phyloP scores from a whole-genome alignment of 164 flowering plant genomes.

The Piper betle region DNA sequence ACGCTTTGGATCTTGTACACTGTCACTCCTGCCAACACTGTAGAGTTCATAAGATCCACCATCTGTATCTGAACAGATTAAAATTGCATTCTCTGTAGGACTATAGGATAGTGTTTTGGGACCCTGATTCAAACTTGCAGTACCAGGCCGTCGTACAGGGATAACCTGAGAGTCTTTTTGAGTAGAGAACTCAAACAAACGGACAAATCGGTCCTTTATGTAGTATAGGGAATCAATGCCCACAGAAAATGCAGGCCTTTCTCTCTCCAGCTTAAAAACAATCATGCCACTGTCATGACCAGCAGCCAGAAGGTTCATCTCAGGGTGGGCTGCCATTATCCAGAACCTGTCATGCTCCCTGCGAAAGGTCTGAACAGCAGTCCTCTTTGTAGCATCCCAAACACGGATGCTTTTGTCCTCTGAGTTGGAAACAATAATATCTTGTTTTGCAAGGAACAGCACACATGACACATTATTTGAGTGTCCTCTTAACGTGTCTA shows the following conservation, averaged over 20 bases:
- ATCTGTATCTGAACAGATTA: conserved; percentile 78
- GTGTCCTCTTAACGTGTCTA: conserved; percentile 79
- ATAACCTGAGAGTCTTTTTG: conserved; percentile 63
- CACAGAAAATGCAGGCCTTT: conserved; percentile 70
- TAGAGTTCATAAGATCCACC: conserved; percentile 90
- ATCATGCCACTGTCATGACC: conserved; percentile 93
- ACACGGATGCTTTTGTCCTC: conserved; percentile 91
- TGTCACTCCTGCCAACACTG: conserved; percentile 47
- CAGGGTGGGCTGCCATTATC: conserved; percentile 80
- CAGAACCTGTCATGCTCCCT: conserved; percentile 76
- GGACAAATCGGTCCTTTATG: conserved; percentile 68
- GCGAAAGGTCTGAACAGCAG: conserved; percentile 87
- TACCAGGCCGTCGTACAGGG: conserved; percentile 75
- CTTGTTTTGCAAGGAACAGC: conserved; percentile 72
- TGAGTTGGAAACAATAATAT: conserved; percentile 62
- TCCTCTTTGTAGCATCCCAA: conserved; percentile 76
- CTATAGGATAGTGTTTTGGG: conserved; percentile 75
- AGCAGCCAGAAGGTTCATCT: conserved; percentile 78
- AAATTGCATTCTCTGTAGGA: conserved; percentile 79
- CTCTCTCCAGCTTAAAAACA: conserved; percentile 90
- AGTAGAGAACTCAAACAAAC: conserved; percentile 55
- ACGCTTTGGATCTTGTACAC: conserved; percentile 58
- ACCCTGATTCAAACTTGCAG: conserved; percentile 54
- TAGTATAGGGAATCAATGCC: conserved; percentile 64
- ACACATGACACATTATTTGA: conserved; percentile 93